Conservation (phyloP, 2,329 filamentous ascomycete species). For the Xylariaceae sp. region DNA sequence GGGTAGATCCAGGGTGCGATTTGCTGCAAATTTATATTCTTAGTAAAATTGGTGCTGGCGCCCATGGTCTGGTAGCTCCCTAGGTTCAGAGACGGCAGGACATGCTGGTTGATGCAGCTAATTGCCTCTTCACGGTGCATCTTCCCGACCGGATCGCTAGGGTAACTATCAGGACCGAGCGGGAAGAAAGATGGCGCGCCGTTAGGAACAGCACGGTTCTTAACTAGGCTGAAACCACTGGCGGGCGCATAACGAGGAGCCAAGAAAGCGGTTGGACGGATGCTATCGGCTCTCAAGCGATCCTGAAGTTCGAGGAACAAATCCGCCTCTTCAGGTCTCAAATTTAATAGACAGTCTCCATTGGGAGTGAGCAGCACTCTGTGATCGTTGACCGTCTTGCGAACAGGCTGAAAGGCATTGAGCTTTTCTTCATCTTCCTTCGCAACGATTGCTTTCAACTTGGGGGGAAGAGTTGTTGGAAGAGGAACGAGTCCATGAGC, state of each 20-base stretch:
- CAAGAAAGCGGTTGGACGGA: constrained; percentile 53
- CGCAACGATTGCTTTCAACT: constrained; percentile 45
- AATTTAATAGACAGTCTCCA: constrained; percentile 69
- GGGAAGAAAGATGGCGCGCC: constrained; percentile 61
- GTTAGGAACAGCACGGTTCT: constrained; percentile 61
- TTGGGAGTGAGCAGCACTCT: constrained; percentile 71
- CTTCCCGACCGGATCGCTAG: constrained; percentile 58
- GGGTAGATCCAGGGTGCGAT: constrained; percentile 56
- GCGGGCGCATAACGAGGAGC: constrained; percentile 52
- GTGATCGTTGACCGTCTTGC: constrained; percentile 59
- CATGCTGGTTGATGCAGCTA: constrained; percentile 65
- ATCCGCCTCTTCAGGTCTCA: constrained; percentile 65
- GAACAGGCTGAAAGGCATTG: constrained; percentile 54
- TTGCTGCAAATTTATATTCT: constrained; percentile 50
- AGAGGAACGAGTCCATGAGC: constrained; percentile 30
- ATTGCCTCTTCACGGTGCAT: constrained; percentile 64
- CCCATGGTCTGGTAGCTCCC: constrained; percentile 41
- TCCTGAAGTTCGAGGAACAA: constrained; percentile 66
- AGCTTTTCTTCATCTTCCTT: constrained; percentile 54
- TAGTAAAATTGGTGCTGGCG: constrained; percentile 43
- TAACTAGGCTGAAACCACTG: constrained; percentile 59
- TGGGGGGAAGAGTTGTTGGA: constrained; percentile 38
- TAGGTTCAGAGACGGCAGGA: constrained; percentile 56
- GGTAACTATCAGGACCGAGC: constrained; percentile 41
- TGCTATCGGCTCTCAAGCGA: constrained; percentile 46